Evolutionary conservation across 2,329 filamentous ascomycete species (phyloP), one percentile per base, ranked within the genome.

Genomic region (Didymosphaeria variabile): DNA sequence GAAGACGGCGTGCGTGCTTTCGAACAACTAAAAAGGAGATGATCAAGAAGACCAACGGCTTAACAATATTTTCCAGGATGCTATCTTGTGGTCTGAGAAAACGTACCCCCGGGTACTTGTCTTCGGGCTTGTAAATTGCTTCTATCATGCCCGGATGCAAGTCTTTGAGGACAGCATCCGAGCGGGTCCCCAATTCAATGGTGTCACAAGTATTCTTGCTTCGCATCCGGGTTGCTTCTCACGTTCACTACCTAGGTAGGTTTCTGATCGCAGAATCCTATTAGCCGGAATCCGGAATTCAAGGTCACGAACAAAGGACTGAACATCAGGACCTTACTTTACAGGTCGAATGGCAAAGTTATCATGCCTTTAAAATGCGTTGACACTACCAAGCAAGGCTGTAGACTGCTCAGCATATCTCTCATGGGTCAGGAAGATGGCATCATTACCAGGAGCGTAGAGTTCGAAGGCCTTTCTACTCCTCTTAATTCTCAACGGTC

Each of bases 71-170:
- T 47, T 58, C 60, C 7, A 62, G 62, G 60, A 31, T 19, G 12
- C n/a, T n/a, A n/a, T n/a, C n/a, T n/a, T n/a, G n/a, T n/a, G n/a
- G n/a, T n/a, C n/a, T n/a, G n/a, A n/a, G n/a, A n/a, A n/a, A n/a
- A n/a, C n/a, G n/a, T n/a, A 19, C 36, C 13, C 31, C n/a, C 9
- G 49, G 21, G 21, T n/a, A 71, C 0, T 66, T 58, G 0, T 53
- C 55, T n/a, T 79, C 74, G 1, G 73, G 71, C 0, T 46, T 51
- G 32, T 76, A 76, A 21, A 73, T 65, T 0, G 57, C 29, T 19
- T 69, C 62, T 15, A 76, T 63, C 9, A 45, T 9, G 2, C 57
- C 58, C 1, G 61, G 60, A 8, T 55, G 34, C 1, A 71, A 23
- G 0, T 63, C 63, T 26, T 67, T 68, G 10, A 76, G 54, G 0